Evolutionary conservation across 441 rosid genomes (phyloP).

Genomic region (Melastoma candidum): DNA sequence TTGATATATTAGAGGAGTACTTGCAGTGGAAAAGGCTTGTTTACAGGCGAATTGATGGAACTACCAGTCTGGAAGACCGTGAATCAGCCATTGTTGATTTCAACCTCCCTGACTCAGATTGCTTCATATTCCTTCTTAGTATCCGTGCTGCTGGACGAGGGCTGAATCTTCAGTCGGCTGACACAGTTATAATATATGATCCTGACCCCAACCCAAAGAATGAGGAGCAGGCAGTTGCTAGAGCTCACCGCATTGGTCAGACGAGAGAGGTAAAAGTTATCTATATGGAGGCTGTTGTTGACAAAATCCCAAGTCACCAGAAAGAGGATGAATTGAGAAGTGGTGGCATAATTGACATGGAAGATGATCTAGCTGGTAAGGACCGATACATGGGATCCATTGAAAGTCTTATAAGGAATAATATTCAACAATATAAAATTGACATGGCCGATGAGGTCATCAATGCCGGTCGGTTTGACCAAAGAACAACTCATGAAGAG

Average conservation of each 20-base stretch:
- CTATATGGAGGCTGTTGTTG: conserved; percentile 99
- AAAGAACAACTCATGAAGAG: conserved; percentile 99
- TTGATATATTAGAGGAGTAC: conserved; percentile 97
- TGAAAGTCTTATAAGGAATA: conserved; percentile 98
- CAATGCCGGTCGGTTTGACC: conserved; percentile 99
- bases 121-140: conserved; percentile 94
- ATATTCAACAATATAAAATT: conserved; percentile 98
- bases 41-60: conserved; percentile 97
- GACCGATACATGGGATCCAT: conserved; percentile 98
- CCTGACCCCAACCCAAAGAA: conserved; percentile 99
- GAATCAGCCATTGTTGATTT: conserved; percentile 98
- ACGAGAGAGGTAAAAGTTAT: conserved; percentile 95
- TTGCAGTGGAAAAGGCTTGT: conserved; percentile 91
- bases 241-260: conserved; percentile 99
- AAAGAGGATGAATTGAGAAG: conserved; percentile 93
- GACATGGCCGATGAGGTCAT: conserved; percentile 99
- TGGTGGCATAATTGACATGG: conserved; percentile 75
- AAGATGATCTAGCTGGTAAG: conserved; percentile 97
- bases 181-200: conserved; percentile 96
- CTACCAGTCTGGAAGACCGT: conserved; percentile 98
- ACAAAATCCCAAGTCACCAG: conserved; percentile 81
- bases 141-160: conserved; percentile 99
- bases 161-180: conserved; percentile 99
- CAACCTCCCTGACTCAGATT: conserved; percentile 77
- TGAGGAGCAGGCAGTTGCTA: conserved; percentile 99